Conservation (phyloP, 805 yeast genomes). For the Metschnikowia continentalis region DNA sequence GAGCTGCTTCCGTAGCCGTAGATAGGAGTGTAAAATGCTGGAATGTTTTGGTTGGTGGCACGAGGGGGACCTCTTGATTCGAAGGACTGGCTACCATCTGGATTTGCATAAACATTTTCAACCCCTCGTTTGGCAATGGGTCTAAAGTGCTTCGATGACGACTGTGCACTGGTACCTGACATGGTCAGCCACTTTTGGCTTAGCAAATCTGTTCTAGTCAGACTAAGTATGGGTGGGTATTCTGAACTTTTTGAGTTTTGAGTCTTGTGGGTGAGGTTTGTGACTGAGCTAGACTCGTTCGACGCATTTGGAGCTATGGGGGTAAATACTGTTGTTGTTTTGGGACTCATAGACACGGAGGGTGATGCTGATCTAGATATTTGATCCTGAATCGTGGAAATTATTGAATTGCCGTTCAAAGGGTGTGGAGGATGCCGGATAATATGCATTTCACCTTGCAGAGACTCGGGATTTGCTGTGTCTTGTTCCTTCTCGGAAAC, state of each 20-base stretch:
- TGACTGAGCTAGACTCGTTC: background rate
- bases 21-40: background rate
- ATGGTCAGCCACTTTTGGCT: background rate
- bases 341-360: background rate
- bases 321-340: background rate
- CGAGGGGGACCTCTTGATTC: background rate
- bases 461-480: background rate
- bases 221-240: background rate
- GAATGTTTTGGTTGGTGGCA: background rate
- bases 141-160: background rate
- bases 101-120: background rate
- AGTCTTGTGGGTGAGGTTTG: background rate
- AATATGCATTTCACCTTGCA: background rate
- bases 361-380: constrained; percentile 11
- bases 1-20: background rate
- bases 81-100: background rate
- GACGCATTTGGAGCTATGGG: background rate
- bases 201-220: background rate
- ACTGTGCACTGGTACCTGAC: background rate
- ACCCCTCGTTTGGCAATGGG: background rate
- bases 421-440: background rate
- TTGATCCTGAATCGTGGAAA: constrained; percentile 9
- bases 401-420: constrained; percentile 7
- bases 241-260: background rate
- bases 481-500: background rate